Conservation (phyloP, 2,329 filamentous ascomycete genomes). For the Curvularia spicifera region DNA sequence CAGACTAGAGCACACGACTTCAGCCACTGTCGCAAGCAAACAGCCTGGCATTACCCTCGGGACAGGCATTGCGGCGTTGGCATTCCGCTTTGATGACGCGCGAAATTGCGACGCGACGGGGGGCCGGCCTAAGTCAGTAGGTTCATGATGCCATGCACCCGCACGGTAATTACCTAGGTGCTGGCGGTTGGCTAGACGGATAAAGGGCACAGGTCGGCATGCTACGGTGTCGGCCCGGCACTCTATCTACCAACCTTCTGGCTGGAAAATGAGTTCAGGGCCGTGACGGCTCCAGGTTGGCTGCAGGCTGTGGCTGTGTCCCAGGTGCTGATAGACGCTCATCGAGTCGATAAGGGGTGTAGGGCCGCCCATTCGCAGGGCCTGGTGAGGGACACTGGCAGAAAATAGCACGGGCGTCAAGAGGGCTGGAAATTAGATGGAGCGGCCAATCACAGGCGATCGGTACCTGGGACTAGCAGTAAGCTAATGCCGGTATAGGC, state of each 20-base stretch:
- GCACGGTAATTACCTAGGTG: conserved; percentile 28
- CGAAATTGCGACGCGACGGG: conserved; percentile 38
- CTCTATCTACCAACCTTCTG: not conserved
- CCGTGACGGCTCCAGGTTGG: not conserved
- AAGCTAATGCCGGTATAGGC: conserved; percentile 28
- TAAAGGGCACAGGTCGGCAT: not conserved
- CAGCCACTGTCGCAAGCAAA: conserved; percentile 8
- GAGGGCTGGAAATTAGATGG: conserved; percentile 37
- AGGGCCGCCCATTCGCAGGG: conserved; percentile 20
- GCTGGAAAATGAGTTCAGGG: not conserved
- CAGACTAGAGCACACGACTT: conserved; percentile 6
- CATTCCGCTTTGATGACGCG: conserved; percentile 23
- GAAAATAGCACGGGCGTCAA: conserved; percentile 35
- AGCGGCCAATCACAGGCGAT: conserved; percentile 32
- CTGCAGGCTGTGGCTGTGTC: not conserved
- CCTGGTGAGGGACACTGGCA: conserved; percentile 21
- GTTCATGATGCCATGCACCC: conserved; percentile 23
- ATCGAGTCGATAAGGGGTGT: conserved; percentile 32
- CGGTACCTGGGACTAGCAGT: conserved; percentile 36
- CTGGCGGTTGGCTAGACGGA: conserved; percentile 6
- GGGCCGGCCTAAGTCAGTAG: conserved; percentile 23
- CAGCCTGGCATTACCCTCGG: conserved; percentile 8
- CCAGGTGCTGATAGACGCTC: conserved; percentile 11
- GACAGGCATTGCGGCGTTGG: conserved; percentile 16
- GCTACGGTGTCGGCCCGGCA: not conserved